Base-by-base conservation (phyloP, 129 eudicot species). In the Chrysanthemum makinoi region DNA sequence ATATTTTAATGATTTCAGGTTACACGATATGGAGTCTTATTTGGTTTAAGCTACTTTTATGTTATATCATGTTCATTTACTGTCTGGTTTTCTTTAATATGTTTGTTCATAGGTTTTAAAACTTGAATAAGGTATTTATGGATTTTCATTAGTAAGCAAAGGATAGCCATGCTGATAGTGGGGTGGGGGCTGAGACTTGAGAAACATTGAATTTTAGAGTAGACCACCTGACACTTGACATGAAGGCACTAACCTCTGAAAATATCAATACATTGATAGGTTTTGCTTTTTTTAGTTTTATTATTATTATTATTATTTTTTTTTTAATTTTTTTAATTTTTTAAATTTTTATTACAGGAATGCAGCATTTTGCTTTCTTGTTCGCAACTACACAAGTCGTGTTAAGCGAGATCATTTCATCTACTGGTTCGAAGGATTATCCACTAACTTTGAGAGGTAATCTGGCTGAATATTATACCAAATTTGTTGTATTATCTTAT, bases 351-450 rank as follows among this genome's bases (percentile, higher is more conserved):
- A 26, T 2, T 66, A 73, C 96, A 94, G 98, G 99, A 89, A 82
- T 83, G 96, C 97, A 53, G 85, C 86, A 58, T 79, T 95, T 49
- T 95, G 87, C 75, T 84, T 53, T 72, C 87, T 95, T 52, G 72
- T 85, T 68, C 85, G 72, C 62, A 84, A 78, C 68, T 86, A 86
- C 75, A 24, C 75, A 68, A 65, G 69, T 59, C 89, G 89, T 57
- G 24, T 90, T 47, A 83, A 81, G 69, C 85, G 69, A 66, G 89
- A 81, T 72, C 82, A 86, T 67, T 80, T 90, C 33, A 50, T 73
- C 57, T 84, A 78, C 82, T 90, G 97, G 96, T 95, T 95, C 83
- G 86, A 86, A 82, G 91, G 94, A 77, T 77, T 95, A 62, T 82
- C 79, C 69, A 66, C 79, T 33, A 81, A 73, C 78, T 82, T 95